Percentiles rank a stretch among this genome's conserved stretches.
phyloP scores from a whole-genome alignment of 1,139 yeast species.

The Suhomyces panamericanus region DNA sequence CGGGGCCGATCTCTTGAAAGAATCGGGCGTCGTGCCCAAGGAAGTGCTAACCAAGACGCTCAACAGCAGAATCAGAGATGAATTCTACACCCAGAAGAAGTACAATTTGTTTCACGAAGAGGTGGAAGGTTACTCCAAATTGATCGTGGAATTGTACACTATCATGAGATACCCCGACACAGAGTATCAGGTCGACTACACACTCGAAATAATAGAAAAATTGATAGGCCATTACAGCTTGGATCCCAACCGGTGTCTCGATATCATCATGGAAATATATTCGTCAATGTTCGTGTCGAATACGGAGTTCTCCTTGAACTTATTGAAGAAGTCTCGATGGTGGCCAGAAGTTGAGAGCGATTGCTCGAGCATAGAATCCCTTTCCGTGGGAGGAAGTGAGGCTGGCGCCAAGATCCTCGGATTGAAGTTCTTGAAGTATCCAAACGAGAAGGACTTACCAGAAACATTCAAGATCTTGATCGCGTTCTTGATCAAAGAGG shows the following conservation, averaged over 20 bases:
- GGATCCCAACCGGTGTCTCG: constrained; percentile 74
- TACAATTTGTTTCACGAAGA: constrained; percentile 78
- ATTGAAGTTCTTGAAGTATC: constrained; percentile 47
- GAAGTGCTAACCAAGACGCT: constrained; percentile 40
- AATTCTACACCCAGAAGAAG: constrained; percentile 67
- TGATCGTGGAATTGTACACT: constrained; percentile 52
- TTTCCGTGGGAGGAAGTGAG: constrained; percentile 50
- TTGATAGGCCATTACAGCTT: constrained; percentile 76
- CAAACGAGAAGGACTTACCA: constrained; percentile 35
- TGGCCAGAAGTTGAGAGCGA: constrained; percentile 56
- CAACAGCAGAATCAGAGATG: constrained; percentile 49
- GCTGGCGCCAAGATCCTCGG: constrained; percentile 63
- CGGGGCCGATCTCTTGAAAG: constrained; percentile 36
- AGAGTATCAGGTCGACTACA: constrained; percentile 42
- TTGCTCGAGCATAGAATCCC: constrained; percentile 27
- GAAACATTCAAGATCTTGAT: constrained; percentile 49
- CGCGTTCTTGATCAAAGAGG: constrained; percentile 64
- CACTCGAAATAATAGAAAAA: constrained; percentile 53
- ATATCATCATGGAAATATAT: constrained; percentile 56
- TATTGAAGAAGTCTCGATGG: constrained; percentile 58
- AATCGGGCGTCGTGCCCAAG: constrained; percentile 40
- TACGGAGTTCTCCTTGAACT: constrained; percentile 45
- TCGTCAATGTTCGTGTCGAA: constrained; percentile 46
- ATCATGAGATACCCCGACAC: constrained; percentile 46
- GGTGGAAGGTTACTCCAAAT: constrained; percentile 75